A percentile compares a stretch with the other conserved stretches of the same genome.
Evolutionary conservation across 176 grass and related monocot genomes (phyloP).

Genomic region (Tuctoria greenei): DNA sequence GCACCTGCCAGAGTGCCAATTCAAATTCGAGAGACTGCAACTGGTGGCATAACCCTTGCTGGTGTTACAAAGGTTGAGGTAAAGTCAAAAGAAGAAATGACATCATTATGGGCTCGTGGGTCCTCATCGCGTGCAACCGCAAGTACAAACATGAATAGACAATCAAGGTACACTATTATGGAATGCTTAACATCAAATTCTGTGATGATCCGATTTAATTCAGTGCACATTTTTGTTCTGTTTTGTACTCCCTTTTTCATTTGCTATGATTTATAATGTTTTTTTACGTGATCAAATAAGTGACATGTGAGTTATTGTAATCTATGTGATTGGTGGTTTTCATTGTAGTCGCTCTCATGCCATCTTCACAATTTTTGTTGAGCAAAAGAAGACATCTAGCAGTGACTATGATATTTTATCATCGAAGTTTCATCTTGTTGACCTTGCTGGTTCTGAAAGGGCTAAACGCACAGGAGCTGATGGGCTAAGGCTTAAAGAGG

Average conservation of each 20-base stretch:
- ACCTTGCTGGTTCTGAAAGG: slow-evolving; percentile 90
- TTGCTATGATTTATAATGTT: not conserved
- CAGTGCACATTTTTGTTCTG: not conserved
- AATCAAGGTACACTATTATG: slow-evolving; percentile 42
- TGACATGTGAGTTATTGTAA: not conserved
- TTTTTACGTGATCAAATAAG: not conserved
- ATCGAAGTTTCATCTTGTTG: slow-evolving; percentile 80
- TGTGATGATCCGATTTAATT: not conserved
- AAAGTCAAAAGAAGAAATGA: slow-evolving; percentile 95
- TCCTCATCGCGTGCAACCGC: slow-evolving; percentile 81
- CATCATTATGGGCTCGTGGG: slow-evolving; percentile 63
- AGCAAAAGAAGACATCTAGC: slow-evolving; percentile 64
- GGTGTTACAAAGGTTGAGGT: slow-evolving; percentile 87
- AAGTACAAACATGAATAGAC: slow-evolving; percentile 68
- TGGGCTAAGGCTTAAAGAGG: slow-evolving; percentile 81
- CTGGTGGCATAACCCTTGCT: slow-evolving; percentile 81
- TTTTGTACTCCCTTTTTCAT: not conserved
- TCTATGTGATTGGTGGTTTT: slow-evolving; percentile 6
- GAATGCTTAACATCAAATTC: not conserved
- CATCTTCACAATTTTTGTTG: slow-evolving; percentile 70
- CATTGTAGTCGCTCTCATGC: slow-evolving; percentile 78
- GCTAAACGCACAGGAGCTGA: slow-evolving; percentile 78
- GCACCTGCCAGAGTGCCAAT: slow-evolving; percentile 72
- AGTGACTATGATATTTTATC: slow-evolving; percentile 67
- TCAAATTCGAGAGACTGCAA: slow-evolving; percentile 88